Conservation (phyloP, 2,329 filamentous ascomycete species). For the Hymenoscyphus repandus region DNA sequence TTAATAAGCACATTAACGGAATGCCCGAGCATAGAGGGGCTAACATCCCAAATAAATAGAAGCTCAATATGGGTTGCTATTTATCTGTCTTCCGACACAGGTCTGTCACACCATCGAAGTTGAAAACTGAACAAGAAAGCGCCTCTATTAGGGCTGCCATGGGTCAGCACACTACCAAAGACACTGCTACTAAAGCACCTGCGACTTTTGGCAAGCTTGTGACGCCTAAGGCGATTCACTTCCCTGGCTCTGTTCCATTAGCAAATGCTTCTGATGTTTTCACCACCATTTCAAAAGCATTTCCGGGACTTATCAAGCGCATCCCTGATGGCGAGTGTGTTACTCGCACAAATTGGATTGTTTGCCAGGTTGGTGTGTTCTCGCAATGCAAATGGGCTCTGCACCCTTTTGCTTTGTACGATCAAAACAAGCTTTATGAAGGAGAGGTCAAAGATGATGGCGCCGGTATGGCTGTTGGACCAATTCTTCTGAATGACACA, state of each 20-base stretch:
- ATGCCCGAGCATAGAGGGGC: no score
- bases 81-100: no score
- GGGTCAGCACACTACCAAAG: no score
- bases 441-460: not conserved
- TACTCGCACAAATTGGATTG: conserved; percentile 30
- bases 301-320: conserved; percentile 32
- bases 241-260: conserved; percentile 33
- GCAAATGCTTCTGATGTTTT: conserved; percentile 32
- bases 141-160: no score
- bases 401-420: conserved; percentile 4
- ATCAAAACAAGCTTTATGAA: not conserved
- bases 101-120: no score
- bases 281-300: conserved; percentile 22
- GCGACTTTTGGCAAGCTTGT: no score
- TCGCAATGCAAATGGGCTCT: conserved; percentile 12
- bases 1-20: no score
- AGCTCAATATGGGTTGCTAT: no score
- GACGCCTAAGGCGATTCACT: no score
- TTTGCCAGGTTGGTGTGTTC: conserved; percentile 33
- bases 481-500: not conserved
- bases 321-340: conserved; percentile 40
- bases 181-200: no score
- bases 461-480: not conserved
- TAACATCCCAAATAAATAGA: no score
- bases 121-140: no score